Evolutionary conservation across 768 basidiomycete genomes (phyloP), one percentile per base, ranked within the genome.

Genomic region (Tulasnella sp.): DNA sequence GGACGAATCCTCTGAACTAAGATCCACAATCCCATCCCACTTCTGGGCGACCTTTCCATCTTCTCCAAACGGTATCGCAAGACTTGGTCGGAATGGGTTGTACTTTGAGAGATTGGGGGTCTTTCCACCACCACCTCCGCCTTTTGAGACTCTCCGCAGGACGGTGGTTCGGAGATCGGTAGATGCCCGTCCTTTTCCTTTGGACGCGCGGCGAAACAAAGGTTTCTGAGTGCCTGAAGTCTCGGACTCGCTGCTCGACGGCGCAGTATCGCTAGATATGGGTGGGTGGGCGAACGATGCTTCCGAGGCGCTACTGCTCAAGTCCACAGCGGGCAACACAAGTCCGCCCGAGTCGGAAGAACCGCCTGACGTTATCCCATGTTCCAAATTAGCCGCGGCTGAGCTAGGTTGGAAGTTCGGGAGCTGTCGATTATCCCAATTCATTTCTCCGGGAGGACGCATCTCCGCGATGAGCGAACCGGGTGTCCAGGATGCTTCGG

Each of bases 1-100:
- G 19, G 53, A 49, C 36, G 36, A 27, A n/a, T 25, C 23, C n/a
- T 37, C 19, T 5, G 53, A 14, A 27, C 40, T 55, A 11, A 60
- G 59, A 27, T 60, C 59, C 9, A 60, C 59, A 15, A 60, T 17
- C 14, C 59, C 59, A 39, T 60, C 40, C 59, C 59, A 60, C 14
- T 41, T 53, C 6, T 2, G 17, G 21, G n/a, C n/a, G n/a, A n/a
- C n/a, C n/a, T n/a, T n/a, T n/a, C 34, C 51, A 17, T 17, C 51
- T 12, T 50, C 34, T 4, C 25, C 19, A 27, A 36, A 1, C 17
- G 29, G 7, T 17, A 19, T 43, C 41, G 41, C 27, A 17, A 9
- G 15, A n/a, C 7, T 6, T 49, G 32, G 45, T 12, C n/a, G 17
- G 46, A 57, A 57, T 19, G 56, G 56, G 39, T 57, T 57, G 46